These are phyloP conservation scores for Parvularia atlantis DNA, from an alignment of 78 protist species.

Conservation along the genomic window DNA sequence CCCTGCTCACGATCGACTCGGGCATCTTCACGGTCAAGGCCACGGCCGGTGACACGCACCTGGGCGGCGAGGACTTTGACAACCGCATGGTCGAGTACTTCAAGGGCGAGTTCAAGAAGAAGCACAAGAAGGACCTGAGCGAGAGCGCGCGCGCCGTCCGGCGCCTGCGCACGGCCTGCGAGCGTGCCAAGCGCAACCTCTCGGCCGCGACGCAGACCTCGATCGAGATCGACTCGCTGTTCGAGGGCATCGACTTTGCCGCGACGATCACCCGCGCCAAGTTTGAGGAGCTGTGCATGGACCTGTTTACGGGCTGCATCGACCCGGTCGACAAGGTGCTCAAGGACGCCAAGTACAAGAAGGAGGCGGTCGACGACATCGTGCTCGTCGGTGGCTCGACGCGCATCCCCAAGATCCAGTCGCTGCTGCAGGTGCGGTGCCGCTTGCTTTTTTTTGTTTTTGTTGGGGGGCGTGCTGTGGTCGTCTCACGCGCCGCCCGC, in stretches of 20 bases:
- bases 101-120: conserved; percentile 68
- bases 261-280: conserved; percentile 90
- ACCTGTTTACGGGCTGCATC: conserved; percentile 80
- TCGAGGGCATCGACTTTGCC: conserved; percentile 92
- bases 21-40: conserved; percentile 95
- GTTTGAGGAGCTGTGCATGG: conserved; percentile 90
- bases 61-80: conserved; percentile 97
- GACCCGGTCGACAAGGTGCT: conserved; percentile 86
- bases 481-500: too few species aligned
- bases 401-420: conserved; percentile 95
- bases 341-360: conserved; percentile 73
- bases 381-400: conserved; percentile 98
- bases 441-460: too few species aligned
- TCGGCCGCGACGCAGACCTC: conserved; percentile 70
- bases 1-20: conserved; percentile 82
- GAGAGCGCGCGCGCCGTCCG: conserved; percentile 66
- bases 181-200: conserved; percentile 87
- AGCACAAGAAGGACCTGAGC: conserved; percentile 70
- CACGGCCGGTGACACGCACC: conserved; percentile 94
- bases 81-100: conserved; percentile 80
- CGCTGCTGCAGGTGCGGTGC: conserved; percentile 72
- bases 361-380: conserved; percentile 69
- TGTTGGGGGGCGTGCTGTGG: too few species aligned
- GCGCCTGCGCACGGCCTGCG: conserved; percentile 89
- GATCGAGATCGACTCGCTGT: conserved; percentile 91